Conservation (phyloP, 371 early-diverging fungal species). For the Mortierella sp. region DNA sequence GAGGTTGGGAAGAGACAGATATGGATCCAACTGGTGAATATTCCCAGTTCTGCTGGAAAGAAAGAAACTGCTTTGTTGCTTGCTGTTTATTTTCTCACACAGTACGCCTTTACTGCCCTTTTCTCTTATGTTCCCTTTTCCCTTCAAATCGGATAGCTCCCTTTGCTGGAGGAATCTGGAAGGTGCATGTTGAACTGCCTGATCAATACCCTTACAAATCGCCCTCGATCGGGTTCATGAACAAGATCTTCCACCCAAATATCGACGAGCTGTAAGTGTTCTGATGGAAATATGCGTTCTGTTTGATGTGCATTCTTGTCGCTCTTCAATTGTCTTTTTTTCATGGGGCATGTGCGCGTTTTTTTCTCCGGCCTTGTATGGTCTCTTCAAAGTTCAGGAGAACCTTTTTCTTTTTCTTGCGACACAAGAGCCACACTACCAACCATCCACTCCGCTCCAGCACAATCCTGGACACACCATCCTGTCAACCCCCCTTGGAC, state of each 20-base stretch:
- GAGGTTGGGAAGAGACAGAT: not conserved
- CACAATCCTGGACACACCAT: not conserved
- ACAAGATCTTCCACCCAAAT: constrained; percentile 99
- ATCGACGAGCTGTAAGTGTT: constrained; percentile 97
- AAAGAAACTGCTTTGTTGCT: not conserved
- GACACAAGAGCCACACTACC: constrained; percentile 8
- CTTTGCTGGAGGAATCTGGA: constrained; percentile 96
- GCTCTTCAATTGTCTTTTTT: not conserved
- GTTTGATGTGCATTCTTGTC: not conserved
- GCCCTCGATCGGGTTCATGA: constrained; percentile 99
- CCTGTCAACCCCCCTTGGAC: not conserved
- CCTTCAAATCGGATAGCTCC: constrained; percentile 75
- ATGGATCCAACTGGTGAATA: not conserved
- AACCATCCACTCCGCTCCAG: not conserved
- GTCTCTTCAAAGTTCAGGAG: constrained; percentile 11
- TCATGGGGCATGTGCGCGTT: not conserved
- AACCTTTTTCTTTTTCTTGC: not conserved
- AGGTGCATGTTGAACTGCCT: constrained; percentile 98
- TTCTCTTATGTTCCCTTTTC: constrained; percentile 12
- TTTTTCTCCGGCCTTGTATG: not conserved
- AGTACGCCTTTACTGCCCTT: not conserved
- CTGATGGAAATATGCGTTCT: not conserved
- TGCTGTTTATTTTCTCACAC: not conserved
- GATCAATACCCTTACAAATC: constrained; percentile 99
- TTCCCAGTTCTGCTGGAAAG: constrained; percentile 4